Evolutionary conservation across 805 yeast species (phyloP), one percentile per base, ranked within the genome.

Genomic region (Lachancea waltii): DNA sequence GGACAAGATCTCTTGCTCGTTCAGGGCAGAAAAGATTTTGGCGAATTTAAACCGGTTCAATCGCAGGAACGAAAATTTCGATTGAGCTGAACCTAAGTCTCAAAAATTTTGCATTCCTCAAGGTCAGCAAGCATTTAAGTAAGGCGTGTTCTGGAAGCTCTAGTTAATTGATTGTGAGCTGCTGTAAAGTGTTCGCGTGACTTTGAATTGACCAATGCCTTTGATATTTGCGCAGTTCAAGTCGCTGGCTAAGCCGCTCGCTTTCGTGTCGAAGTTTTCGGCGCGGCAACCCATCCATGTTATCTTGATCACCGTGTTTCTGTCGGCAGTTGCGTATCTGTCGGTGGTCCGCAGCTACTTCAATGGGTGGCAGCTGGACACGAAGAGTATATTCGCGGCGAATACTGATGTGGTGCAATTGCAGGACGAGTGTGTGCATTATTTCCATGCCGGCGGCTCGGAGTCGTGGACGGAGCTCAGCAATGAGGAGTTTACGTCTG

Each of bases 261-360:
- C 84, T 32, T 67, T 65, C 41, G 40, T 65, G 25, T 70, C 76
- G 9, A 64, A 59, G 41, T 58, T 71, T 16, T 76, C 90, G 37
- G 92, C 95, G 10, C 73, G 75, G 43, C 73, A 79, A 54, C 98
- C 98, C 13, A 85, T 90, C 48, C 97, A 89, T 62, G 73, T 86
- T 38, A 78, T 89, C 37, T 76, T 86, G 33, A 53, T 76, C 40
- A 73, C 86, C 5, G 71, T 90, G 10, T 63, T 87, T 34, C 58
- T 85, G 28, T 92, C 95, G 2, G 81, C 95, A 3, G 64, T 84
- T 37, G 81, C 90, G 7, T 90, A 89, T 58, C 69, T 89, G 42
- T 73, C 89, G 3, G 73, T 81, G 3, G 76, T 82, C 24, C 85
- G 81, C 47, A 78, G 79, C 44, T 81, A 79, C 56, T 65, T 73